Base-by-base conservation (phyloP, 1,139 yeast genomes). In the Groenewaldozyma sp. region DNA sequence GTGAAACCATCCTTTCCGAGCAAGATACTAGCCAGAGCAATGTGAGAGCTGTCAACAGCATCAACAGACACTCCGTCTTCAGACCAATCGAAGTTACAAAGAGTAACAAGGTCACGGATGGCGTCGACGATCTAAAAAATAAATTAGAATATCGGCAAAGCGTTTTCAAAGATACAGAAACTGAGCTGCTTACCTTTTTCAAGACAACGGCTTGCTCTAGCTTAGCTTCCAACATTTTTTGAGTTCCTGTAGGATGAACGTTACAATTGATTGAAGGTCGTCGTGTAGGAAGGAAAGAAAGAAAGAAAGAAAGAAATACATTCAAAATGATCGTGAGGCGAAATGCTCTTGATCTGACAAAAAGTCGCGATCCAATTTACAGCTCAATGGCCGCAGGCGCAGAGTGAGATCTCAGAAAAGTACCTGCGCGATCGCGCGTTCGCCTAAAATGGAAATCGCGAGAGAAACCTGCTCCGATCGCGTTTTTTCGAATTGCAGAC, bases 11-110 rank as follows among this genome's bases (percentile, higher is more conserved):
- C 88, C 51, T 80, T 77, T 42, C 94, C 95, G 52, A 91, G 82
- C 55, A 83, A 75, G 53, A 91, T 70, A 11, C 95, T 82, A 34
- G 91, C 95, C 52, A 91, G 73, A 50, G 91, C 76, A 46, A 91
- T 96, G 71, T 96, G 86, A 27, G 98, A 87, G 59, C 87, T 94
- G 65, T 91, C 99, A 54, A 91, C 94, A 18, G 98, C 97, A 68
- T 91, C 97, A 19, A 93, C 93, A 16, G 94, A 82, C 55, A 91
- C 81, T 49, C 99, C 99, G 49, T 80, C 77, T 63, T 84, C 94
- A 17, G 94, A 78, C 67, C 97, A 91, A 67, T 88, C 94, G 71
- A 91, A 86, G 73, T 91, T 91, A 69, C 96, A 91, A 55, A 87
- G 73, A 58, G 83, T 83, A 48, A 91, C 95, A 59, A 94, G 79